Conservation (phyloP, 2,329 filamentous ascomycete species). For the Neodidymelliopsis sp. region DNA sequence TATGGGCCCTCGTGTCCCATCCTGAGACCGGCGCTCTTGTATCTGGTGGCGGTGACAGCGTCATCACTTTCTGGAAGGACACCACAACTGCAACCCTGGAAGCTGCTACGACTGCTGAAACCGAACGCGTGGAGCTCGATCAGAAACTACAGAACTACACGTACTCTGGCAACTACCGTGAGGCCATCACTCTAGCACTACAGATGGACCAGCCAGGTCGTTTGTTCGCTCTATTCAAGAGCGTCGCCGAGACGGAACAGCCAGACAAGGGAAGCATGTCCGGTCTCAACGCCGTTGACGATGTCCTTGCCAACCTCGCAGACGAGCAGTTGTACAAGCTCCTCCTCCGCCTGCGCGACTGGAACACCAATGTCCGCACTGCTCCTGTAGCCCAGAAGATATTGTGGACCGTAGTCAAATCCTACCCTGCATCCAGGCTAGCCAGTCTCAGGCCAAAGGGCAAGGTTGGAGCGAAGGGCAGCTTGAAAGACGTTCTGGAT, state of each 20-base stretch:
- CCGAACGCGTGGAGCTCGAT: slow-evolving; percentile 88
- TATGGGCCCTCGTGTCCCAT: slow-evolving; percentile 86
- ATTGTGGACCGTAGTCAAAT: slow-evolving; percentile 78
- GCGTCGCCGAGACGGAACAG: slow-evolving; percentile 71
- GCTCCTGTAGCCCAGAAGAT: slow-evolving; percentile 86
- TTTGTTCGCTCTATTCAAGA: slow-evolving; percentile 82
- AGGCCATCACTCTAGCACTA: slow-evolving; percentile 89
- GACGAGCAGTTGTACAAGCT: slow-evolving; percentile 87
- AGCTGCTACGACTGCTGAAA: slow-evolving; percentile 74
- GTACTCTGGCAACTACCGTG: slow-evolving; percentile 83
- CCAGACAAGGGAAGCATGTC: slow-evolving; percentile 70
- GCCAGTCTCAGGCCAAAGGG: slow-evolving; percentile 65
- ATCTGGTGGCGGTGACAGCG: slow-evolving; percentile 91
- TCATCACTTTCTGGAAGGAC: slow-evolving; percentile 94
- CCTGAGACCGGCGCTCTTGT: slow-evolving; percentile 72
- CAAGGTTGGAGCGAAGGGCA: slow-evolving; percentile 46
- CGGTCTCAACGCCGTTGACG: slow-evolving; percentile 74
- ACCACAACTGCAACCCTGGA: slow-evolving; percentile 82
- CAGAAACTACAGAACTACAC: slow-evolving; percentile 95
- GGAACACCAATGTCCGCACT: slow-evolving; percentile 95
- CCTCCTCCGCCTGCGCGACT: slow-evolving; percentile 84
- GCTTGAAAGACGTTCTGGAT: slow-evolving; percentile 81
- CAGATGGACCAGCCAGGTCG: slow-evolving; percentile 94
- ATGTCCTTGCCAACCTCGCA: slow-evolving; percentile 79
- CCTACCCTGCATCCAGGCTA: slow-evolving; percentile 80